phyloP scores from a whole-genome alignment of 2,329 filamentous ascomycete genomes.

The Pestalotiopsis sp. region DNA sequence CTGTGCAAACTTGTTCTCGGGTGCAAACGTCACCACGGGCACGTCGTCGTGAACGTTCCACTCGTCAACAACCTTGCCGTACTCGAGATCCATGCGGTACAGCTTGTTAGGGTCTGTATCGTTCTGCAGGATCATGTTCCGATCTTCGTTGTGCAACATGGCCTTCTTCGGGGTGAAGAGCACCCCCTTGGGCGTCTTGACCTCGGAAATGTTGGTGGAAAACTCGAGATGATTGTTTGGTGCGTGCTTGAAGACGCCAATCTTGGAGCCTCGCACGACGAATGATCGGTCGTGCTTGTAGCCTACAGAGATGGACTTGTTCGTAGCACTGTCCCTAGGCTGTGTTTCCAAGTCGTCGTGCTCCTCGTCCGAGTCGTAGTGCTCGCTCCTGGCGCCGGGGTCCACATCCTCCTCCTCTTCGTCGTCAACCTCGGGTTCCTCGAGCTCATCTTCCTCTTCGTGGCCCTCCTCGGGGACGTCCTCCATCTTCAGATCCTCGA shows the following conservation, averaged over 20 bases:
- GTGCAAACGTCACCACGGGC: constrained; percentile 86
- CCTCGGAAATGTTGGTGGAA: constrained; percentile 95
- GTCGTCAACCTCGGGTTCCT: constrained; percentile 57
- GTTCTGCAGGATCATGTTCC: constrained; percentile 88
- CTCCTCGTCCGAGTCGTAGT: constrained; percentile 72
- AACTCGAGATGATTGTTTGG: constrained; percentile 92
- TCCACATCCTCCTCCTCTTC: constrained; percentile 66
- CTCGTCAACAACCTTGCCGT: constrained; percentile 96
- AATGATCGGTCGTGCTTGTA: constrained; percentile 98
- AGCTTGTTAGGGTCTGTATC: constrained; percentile 82
- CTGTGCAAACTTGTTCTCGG: constrained; percentile 97
- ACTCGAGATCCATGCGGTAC: constrained; percentile 97
- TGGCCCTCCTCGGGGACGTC: constrained; percentile 63
- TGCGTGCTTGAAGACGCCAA: constrained; percentile 98
- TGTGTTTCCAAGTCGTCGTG: constrained; percentile 72
- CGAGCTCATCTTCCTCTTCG: constrained; percentile 54
- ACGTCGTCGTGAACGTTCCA: constrained; percentile 99
- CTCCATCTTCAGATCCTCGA: constrained; percentile 92
- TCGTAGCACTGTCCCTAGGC: constrained; percentile 79
- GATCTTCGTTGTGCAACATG: constrained; percentile 91
- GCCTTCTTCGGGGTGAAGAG: constrained; percentile 95
- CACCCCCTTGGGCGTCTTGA: constrained; percentile 84
- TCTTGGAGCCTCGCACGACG: constrained; percentile 95
- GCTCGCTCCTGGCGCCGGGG: constrained; percentile 63
- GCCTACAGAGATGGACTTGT: constrained; percentile 92